Conservation (phyloP, 805 yeast species). For the Isabelozyma heimii region DNA sequence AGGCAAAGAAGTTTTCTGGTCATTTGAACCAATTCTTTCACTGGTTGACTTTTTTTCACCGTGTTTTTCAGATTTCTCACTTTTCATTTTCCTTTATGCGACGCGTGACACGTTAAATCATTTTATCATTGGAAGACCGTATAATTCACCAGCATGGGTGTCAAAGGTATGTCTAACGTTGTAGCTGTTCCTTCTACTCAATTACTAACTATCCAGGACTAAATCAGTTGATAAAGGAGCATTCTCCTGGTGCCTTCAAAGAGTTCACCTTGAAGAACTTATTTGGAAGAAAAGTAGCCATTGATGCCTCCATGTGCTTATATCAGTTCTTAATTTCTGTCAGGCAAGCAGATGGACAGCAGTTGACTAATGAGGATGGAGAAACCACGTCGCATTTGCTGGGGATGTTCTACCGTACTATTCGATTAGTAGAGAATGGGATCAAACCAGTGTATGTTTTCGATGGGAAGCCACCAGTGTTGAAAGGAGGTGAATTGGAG, state of each 20-base stretch:
- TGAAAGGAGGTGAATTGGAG: constrained; percentile 90
- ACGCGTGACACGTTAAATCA: background rate
- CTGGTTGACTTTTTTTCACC: no score
- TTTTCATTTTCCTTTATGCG: background rate
- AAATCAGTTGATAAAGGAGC: constrained; percentile 81
- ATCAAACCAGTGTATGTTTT: constrained; percentile 95
- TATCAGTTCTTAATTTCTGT: constrained; percentile 96
- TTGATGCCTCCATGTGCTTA: constrained; percentile 94
- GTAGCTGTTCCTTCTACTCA: no score
- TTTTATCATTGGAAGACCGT: no score
- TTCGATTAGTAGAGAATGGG: constrained; percentile 87
- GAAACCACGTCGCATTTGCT: constrained; percentile 89
- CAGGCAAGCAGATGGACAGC: constrained; percentile 95
- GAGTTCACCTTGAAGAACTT: constrained; percentile 79
- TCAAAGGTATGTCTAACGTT: constrained; percentile 18
- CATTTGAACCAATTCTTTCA: no score
- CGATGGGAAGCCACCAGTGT: constrained; percentile 95
- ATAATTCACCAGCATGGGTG: constrained; percentile 21
- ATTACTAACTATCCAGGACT: constrained; percentile 53
- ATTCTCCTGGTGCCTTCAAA: constrained; percentile 80
- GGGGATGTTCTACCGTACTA: constrained; percentile 95
- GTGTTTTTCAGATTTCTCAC: no score
- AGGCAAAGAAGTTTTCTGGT: no score
- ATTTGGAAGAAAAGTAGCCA: constrained; percentile 96
- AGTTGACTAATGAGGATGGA: constrained; percentile 82